Evolutionary conservation across 768 basidiomycete species (phyloP).

Genomic region (Calvatia gigantea): DNA sequence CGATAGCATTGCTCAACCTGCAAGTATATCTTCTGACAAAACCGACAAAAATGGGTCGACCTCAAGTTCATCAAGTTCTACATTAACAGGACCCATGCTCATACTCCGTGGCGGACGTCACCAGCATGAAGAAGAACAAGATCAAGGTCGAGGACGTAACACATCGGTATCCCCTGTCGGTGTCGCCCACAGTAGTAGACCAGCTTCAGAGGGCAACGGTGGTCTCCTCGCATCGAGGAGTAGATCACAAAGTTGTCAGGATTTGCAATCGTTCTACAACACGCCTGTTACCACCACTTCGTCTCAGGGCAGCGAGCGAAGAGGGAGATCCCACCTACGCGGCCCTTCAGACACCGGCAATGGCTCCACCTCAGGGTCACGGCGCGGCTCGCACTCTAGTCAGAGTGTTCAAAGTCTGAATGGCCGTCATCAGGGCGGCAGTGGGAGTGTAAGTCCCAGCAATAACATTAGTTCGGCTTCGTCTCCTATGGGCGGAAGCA

Average conservation of each 20-base stretch:
- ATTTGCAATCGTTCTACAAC: background rate
- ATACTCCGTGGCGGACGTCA: background rate
- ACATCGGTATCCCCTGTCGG: constrained; percentile 6
- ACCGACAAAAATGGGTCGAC: background rate
- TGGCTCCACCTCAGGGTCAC: constrained; percentile 9
- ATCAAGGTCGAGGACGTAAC: background rate
- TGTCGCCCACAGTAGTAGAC: background rate
- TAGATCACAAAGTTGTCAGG: constrained; percentile 8
- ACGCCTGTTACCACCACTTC: background rate
- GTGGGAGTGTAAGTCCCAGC: constrained; percentile 32
- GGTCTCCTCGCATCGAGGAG: background rate
- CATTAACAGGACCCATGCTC: background rate
- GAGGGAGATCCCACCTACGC: background rate
- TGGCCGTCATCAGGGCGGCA: constrained; percentile 18
- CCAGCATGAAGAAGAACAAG: background rate
- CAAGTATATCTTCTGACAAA: background rate
- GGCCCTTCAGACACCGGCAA: background rate
- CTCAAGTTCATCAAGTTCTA: background rate
- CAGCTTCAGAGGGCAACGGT: background rate
- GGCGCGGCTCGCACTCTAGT: constrained; percentile 9
- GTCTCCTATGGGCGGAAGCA: constrained; percentile 28
- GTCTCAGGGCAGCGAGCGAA: constrained; percentile 8
- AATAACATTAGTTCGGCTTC: constrained; percentile 47
- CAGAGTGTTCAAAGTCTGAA: constrained; percentile 14
- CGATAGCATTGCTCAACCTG: background rate